A percentile compares a stretch with the other conserved stretches of the same genome.
Evolutionary conservation across 164 flowering plant genomes (phyloP).

Genomic region (Kalanchoe fedtschenkoi): DNA sequence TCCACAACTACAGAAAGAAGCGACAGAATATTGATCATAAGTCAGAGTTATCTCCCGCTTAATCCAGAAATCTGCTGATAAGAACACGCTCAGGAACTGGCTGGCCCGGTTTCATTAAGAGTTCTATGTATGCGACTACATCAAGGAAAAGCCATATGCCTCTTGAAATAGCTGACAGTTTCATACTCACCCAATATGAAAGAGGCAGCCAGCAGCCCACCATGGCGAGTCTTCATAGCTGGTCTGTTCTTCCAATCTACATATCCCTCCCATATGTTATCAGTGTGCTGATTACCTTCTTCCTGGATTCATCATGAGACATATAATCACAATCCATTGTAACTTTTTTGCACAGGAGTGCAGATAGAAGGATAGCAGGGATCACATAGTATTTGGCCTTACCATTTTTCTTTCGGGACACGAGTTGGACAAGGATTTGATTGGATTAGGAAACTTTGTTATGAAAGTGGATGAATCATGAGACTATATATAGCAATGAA

Average conservation of each 20-base stretch:
- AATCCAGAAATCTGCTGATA: background rate
- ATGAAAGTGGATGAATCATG: slow-evolving; percentile 3
- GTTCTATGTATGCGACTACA: background rate
- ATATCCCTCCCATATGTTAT: slow-evolving; percentile 38
- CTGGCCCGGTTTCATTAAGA: background rate
- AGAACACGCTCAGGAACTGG: background rate
- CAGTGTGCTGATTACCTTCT: slow-evolving; percentile 16
- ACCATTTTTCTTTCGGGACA: slow-evolving; percentile 4
- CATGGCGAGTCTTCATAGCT: slow-evolving; percentile 58
- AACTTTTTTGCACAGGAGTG: background rate
- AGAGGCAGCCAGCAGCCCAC: slow-evolving; percentile 72
- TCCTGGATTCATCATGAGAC: slow-evolving; percentile 10
- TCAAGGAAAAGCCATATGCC: background rate
- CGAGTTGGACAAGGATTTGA: background rate
- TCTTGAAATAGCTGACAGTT: background rate
- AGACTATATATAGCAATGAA: background rate
- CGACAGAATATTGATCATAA: background rate
- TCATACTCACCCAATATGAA: slow-evolving; percentile 46
- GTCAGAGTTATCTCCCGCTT: background rate
- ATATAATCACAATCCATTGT: background rate
- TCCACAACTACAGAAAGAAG: slow-evolving; percentile 40
- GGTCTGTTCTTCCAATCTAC: slow-evolving; percentile 65
- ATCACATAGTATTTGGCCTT: background rate
- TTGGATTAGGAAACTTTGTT: background rate
- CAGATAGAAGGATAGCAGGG: background rate